Conservation (phyloP, 192 early-diverging fungal genomes). For the Coemansia sp. region DNA sequence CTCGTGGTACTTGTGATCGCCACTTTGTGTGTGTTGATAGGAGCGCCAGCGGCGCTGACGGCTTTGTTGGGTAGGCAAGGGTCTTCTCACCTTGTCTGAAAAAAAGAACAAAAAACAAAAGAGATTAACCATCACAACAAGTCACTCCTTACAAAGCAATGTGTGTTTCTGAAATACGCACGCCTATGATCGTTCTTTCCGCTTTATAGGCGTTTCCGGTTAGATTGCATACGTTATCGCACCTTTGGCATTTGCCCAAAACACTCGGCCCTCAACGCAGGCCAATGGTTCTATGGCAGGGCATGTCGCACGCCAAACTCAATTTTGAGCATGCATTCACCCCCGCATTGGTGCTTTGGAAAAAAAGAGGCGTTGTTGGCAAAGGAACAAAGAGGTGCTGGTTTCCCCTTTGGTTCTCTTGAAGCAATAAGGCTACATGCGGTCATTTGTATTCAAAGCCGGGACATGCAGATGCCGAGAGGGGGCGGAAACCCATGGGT, state of each 20-base stretch:
- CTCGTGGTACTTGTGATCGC: constrained; percentile 18
- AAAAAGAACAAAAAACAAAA: neutral
- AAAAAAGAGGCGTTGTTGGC: neutral
- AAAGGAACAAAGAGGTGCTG: neutral
- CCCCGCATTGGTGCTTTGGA: neutral
- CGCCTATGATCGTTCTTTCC: neutral
- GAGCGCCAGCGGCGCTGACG: constrained; percentile 28
- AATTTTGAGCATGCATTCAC: neutral
- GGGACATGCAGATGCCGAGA: neutral
- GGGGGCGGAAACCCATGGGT: neutral
- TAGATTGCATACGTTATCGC: neutral
- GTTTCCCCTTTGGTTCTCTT: neutral
- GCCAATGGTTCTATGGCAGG: neutral
- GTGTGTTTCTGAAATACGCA: neutral
- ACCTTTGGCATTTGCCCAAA: neutral
- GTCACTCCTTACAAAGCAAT: neutral
- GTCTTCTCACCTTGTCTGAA: neutral
- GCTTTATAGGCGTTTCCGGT: neutral
- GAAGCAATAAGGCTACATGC: neutral
- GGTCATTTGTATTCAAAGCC: neutral
- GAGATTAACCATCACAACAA: neutral
- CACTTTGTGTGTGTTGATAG: constrained; percentile 28
- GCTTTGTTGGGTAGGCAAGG: constrained; percentile 23
- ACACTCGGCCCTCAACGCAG: neutral
- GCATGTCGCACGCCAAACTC: neutral